Evolutionary conservation across 2,329 filamentous ascomycete species (phyloP).

Genomic region (Beauveria pseudobassiana): DNA sequence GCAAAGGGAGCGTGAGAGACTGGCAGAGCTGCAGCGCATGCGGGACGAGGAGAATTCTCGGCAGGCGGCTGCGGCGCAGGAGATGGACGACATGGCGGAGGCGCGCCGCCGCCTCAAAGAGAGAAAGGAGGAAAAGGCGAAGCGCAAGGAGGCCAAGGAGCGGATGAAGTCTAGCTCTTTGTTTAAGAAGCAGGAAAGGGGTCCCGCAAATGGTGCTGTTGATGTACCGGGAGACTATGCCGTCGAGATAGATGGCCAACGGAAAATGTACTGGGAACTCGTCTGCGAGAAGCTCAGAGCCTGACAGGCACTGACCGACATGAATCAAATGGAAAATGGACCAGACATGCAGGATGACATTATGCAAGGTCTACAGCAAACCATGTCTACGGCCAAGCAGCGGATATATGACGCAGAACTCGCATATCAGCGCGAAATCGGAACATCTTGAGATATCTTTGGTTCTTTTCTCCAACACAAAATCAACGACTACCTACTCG

Average conservation of each 20-base stretch:
- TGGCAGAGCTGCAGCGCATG: slow-evolving; percentile 30
- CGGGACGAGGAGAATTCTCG: slow-evolving; percentile 29
- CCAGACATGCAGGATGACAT: slow-evolving; percentile 15
- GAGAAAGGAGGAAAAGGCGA: slow-evolving; percentile 33
- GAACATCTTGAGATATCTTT: slow-evolving; percentile 12
- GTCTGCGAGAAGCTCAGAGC: slow-evolving; percentile 35
- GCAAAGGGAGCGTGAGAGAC: slow-evolving; percentile 29
- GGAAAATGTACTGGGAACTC: slow-evolving; percentile 32
- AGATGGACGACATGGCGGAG: slow-evolving; percentile 31
- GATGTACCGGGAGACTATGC: slow-evolving; percentile 29
- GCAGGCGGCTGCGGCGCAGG: slow-evolving; percentile 29
- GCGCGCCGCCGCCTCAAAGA: slow-evolving; percentile 30
- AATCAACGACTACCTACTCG: slow-evolving; percentile 4
- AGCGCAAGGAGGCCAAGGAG: slow-evolving; percentile 29
- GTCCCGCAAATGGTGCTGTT: slow-evolving; percentile 27
- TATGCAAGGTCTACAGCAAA: slow-evolving; percentile 22
- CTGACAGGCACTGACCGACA: slow-evolving; percentile 28
- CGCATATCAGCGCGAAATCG: slow-evolving; percentile 25
- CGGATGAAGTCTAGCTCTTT: slow-evolving; percentile 21
- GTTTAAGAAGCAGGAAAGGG: slow-evolving; percentile 15
- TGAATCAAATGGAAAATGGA: slow-evolving; percentile 20
- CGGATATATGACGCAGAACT: slow-evolving; percentile 31
- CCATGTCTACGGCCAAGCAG: slow-evolving; percentile 22
- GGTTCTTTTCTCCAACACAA: background rate
- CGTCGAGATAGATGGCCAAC: slow-evolving; percentile 22